Evolutionary conservation across 73 alveolate genomes (phyloP).

Genomic region (Paraurostyla sp.): DNA sequence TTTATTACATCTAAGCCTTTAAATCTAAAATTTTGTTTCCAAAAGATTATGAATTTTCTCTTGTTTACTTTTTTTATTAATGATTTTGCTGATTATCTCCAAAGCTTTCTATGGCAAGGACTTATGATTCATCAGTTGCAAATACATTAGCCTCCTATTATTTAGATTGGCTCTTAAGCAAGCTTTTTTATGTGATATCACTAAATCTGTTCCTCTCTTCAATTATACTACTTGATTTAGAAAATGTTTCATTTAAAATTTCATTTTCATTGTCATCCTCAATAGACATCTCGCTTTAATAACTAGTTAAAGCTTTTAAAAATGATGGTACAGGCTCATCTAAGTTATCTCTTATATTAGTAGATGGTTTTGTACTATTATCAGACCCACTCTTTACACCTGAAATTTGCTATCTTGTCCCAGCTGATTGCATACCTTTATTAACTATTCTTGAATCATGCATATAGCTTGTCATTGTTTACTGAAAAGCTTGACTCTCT

Average conservation of each 20-base stretch:
- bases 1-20: no score
- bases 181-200: no score
- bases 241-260: constrained; percentile 2
- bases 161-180: no score
- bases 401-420: no score
- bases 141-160: no score
- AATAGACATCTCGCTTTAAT: neutral
- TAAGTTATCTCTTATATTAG: neutral
- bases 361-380: constrained; percentile 14
- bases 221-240: neutral
- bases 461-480: constrained; percentile 20
- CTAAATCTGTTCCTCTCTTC: neutral
- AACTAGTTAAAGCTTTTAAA: neutral
- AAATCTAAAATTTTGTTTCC: no score
- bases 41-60: no score
- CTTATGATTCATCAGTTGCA: no score
- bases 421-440: no score
- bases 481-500: neutral
- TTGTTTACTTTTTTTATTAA: no score
- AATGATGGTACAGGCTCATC: constrained; percentile 26
- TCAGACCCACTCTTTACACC: constrained; percentile 8
- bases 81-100: no score
- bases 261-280: constrained; percentile 4
- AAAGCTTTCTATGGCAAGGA: no score
- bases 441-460: constrained; percentile 5